Base-by-base conservation (phyloP, 192 early-diverging fungal species). In the Coemansia sp. region DNA sequence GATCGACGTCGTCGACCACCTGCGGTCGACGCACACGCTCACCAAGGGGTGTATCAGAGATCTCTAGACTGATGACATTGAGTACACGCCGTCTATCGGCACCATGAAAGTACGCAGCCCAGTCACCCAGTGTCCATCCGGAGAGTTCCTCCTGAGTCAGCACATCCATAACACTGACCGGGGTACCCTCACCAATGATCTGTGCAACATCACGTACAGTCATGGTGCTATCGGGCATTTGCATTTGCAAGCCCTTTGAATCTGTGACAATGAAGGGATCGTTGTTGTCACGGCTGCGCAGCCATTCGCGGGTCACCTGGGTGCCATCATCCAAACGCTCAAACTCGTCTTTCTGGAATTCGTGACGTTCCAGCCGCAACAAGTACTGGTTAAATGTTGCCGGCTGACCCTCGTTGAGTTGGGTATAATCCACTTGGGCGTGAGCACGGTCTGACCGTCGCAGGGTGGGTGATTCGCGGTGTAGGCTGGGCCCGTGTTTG, bases 111-210 rank as follows among this genome's bases (percentile, higher is more conserved):
- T 93, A 96, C 15, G 81, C 77, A 10, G 91, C 87, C 91, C 90
- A 96, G 33, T 80, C 71, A n/a, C 80, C 80, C 65, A 96, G 59
- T 6, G 87, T 87, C 92, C 87, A 88, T 13, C 85, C 87, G 13
- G 70, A 65, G 25, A 79, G 72, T 49, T 91, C 88, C 11, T 83
- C 79, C 62, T 96, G 94, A 0, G 94, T 89, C n/a, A 90, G 66
- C 9, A 96, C 94, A 62, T 96, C 88, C 80, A 94, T 89, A 7
- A 90, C 90, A 33, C 92, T 91, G 2, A 94, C 84, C n/a, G 74
- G 79, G n/a, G 60, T 80, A 29, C 87, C 81, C 11, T 70, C 55
- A 8, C 87, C 84, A 22, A 85, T 78, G 8, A 62, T 41, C 17
- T 60, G 59, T 0, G 81, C 81, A 41, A 85, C 79, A 27, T 83